phyloP scores from a whole-genome alignment of 805 yeast genomes.

The Wickerhamomyces strasburgensis region DNA sequence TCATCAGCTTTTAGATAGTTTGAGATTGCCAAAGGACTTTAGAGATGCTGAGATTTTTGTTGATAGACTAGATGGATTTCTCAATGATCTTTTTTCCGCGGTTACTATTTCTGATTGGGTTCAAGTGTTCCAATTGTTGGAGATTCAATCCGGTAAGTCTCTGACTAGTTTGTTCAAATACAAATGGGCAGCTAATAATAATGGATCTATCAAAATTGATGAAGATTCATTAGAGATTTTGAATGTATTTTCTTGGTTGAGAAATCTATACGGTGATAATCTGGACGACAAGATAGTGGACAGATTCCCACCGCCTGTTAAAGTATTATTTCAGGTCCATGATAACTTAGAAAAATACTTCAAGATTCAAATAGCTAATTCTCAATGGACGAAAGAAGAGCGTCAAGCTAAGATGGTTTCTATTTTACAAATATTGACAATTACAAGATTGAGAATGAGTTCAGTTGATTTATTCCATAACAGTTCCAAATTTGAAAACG shows the following conservation, averaged over 20 bases:
- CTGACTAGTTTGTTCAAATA: slow-evolving; percentile 52
- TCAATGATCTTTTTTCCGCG: slow-evolving; percentile 50
- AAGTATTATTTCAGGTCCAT: slow-evolving; percentile 62
- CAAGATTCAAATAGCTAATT: slow-evolving; percentile 58
- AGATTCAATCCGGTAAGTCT: slow-evolving; percentile 57
- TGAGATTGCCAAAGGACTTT: slow-evolving; percentile 31
- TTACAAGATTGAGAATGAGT: slow-evolving; percentile 64
- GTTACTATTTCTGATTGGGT: slow-evolving; percentile 75
- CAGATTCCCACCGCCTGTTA: slow-evolving; percentile 65
- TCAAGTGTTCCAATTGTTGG: slow-evolving; percentile 65
- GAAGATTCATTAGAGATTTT: slow-evolving; percentile 59
- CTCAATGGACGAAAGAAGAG: slow-evolving; percentile 48
- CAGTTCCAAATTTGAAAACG: slow-evolving; percentile 8
- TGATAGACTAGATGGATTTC: slow-evolving; percentile 55
- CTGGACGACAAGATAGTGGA: slow-evolving; percentile 38
- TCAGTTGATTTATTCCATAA: slow-evolving; percentile 39
- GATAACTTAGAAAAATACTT: slow-evolving; percentile 61
- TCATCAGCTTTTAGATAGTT: slow-evolving; percentile 1
- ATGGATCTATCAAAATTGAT: slow-evolving; percentile 28
- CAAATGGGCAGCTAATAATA: slow-evolving; percentile 30
- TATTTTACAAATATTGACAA: slow-evolving; percentile 58
- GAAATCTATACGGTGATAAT: slow-evolving; percentile 44
- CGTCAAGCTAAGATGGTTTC: slow-evolving; percentile 68
- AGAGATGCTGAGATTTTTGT: slow-evolving; percentile 57
- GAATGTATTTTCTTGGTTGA: slow-evolving; percentile 68